Conservation (phyloP, 1,284 basidiomycete species). For the Microbotryum scabiosae region DNA sequence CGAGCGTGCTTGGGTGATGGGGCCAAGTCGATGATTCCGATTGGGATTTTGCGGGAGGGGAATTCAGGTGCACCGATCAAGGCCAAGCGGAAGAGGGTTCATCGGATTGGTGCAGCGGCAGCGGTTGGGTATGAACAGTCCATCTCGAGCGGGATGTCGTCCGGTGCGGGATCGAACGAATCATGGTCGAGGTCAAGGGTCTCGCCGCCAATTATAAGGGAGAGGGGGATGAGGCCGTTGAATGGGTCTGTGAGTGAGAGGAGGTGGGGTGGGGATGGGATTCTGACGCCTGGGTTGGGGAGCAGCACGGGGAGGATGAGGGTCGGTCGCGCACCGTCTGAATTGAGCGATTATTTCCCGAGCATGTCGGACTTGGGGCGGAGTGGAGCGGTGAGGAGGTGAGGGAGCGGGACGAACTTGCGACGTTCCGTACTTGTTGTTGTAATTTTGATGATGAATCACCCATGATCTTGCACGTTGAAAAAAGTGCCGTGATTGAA, state of each 20-base stretch:
- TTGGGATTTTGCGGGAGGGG: too few species aligned
- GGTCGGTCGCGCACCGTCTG: slow-evolving; percentile 14
- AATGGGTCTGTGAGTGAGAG: neutral
- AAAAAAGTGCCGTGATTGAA: too few species aligned
- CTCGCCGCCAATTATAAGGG: neutral
- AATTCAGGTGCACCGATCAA: slow-evolving; percentile 48
- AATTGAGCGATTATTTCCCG: slow-evolving; percentile 28
- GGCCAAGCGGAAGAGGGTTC: slow-evolving; percentile 66
- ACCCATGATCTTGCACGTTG: too few species aligned
- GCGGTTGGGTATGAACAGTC: neutral
- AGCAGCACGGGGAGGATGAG: neutral
- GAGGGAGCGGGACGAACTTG: too few species aligned
- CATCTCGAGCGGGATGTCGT: neutral
- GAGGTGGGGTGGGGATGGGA: neutral
- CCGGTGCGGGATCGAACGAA: neutral
- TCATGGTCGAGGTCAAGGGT: neutral
- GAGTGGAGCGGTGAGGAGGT: neutral
- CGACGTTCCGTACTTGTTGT: too few species aligned
- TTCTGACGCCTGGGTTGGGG: neutral
- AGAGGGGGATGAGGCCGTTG: neutral
- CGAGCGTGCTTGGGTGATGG: too few species aligned
- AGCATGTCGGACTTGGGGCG: slow-evolving; percentile 13
- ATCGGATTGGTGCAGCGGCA: slow-evolving; percentile 49
- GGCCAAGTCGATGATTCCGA: too few species aligned
- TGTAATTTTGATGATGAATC: too few species aligned